Evolutionary conservation across 75 land plant species (phyloP), one percentile per base, ranked within the genome.

Genomic region (Pinus tabuliformis): DNA sequence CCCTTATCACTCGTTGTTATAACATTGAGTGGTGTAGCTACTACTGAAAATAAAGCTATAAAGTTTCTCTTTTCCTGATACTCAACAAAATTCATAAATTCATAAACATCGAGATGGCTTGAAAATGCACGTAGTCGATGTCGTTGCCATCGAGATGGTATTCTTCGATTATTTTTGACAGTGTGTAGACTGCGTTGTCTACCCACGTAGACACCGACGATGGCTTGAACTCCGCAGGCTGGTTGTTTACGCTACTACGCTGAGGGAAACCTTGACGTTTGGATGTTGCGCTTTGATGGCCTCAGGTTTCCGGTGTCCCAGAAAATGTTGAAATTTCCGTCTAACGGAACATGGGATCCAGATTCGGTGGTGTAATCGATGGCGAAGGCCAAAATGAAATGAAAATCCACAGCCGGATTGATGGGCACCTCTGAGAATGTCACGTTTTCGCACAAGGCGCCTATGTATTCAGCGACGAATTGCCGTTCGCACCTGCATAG

Each of bases 331-430:
- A 81, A 81, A 16, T 77, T 20, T 6, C 83, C 85, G 58, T 83
- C 73, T 28, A 85, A 80, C 17, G 88, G 85, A 18, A 18, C 45
- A 6, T 5, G 30, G 12, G 58, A 11, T 15, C 16, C n/a, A n/a
- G 58, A 22, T 17, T 79, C 75, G 0, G 68, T 6, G 20, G 79
- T 54, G 80, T 86, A 75, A 75, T 83, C 88, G 57, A 83, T 83
- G 66, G 85, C 88, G 54, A 86, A 86, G 57, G 88, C 61, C 45
- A 86, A 83, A 30, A 86, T 83, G 78, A 88, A n/a, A n/a, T n/a
- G n/a, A n/a, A n/a, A n/a, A n/a, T n/a, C n/a, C n/a, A n/a, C n/a
- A n/a, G n/a, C n/a, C n/a, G n/a, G n/a, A n/a, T n/a, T n/a, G n/a
- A n/a, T n/a, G n/a, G n/a, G n/a, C n/a, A n/a, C n/a, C n/a, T 88